Evolutionary conservation across 306 rosid genomes (phyloP).

Genomic region (Citrullus amarus): DNA sequence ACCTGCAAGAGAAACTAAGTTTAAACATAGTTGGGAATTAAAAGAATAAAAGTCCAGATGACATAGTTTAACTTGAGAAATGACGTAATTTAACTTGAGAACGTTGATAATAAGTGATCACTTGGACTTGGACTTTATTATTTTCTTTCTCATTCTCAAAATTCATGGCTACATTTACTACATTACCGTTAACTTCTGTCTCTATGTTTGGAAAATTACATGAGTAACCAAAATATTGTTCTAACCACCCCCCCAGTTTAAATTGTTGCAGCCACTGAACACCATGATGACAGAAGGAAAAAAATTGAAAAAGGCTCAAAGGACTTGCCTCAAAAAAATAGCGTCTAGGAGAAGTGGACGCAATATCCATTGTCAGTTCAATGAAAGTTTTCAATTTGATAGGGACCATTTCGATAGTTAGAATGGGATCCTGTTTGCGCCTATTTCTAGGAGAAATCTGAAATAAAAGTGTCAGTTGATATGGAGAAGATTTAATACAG

Average conservation of each 20-base stretch:
- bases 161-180: neutral
- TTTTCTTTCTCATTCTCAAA: neutral
- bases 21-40: neutral
- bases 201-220: neutral
- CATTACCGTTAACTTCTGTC: neutral
- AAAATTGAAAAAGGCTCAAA: slow-evolving; percentile 16
- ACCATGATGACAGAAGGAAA: neutral
- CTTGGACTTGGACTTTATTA: neutral
- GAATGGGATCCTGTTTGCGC: slow-evolving; percentile 17
- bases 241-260: neutral
- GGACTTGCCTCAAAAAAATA: slow-evolving; percentile 88
- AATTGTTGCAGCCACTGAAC: neutral
- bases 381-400: slow-evolving; percentile 59
- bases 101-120: neutral
- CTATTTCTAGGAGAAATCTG: slow-evolving; percentile 54
- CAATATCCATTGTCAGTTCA: slow-evolving; percentile 72
- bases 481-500: neutral
- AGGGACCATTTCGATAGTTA: slow-evolving; percentile 17
- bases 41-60: neutral
- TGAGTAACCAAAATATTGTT: neutral
- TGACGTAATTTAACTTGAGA: neutral
- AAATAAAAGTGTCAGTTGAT: slow-evolving; percentile 12
- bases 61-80: neutral
- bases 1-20: slow-evolving; percentile 36
- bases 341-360: slow-evolving; percentile 90